Evolutionary conservation across 768 basidiomycete species (phyloP), one percentile per base, ranked within the genome.

Genomic region (Boletus sp.): DNA sequence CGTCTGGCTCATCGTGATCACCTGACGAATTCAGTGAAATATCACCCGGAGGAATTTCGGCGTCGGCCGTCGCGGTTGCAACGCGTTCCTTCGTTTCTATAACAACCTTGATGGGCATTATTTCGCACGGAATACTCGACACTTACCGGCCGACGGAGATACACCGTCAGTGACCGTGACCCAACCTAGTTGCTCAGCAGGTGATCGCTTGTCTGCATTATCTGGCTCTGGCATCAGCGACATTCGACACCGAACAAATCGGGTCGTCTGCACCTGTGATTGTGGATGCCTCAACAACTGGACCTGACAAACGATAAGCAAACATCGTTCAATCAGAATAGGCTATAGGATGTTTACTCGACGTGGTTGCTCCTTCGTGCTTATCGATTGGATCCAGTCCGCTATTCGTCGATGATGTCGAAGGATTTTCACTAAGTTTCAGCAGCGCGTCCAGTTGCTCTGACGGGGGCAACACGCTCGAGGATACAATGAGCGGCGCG

Each of bases 281-380:
- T 17, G 50, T 20, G 39, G 58, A 50, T 53, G 50, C 10, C 48
- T 66, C 69, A 4, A 66, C 47, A 3, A 64, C 55, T 44, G 68
- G 69, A 63, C 69, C 69, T 71, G 35, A 54, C 7, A 14, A 20
- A 45, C 17, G 18, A 54, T 71, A 17, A 68, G 56, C 17, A 44
- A 35, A 36, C 6, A 17, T 50, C 14, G 3, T 32, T 47, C 30
- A 8, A 55, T 30, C 45, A 15, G 41, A 18, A 40, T 20, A 60
- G 1, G 37, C n/a, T 18, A 18, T 5, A 9, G 24, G 5, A 47
- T 20, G 6, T 44, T 65, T 58, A 71, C 68, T 71, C 42, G 61
- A 68, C 14, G 69, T 68, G 17, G 66, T 64, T 41, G 59, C 66
- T 46, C 67, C 69, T 39, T 64, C 62, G 28, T 69, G 69, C 20